Percentiles rank a stretch among this genome's conserved stretches.
phyloP scores from a whole-genome alignment of 305 asterid species.

The Nicotiana rustica region DNA sequence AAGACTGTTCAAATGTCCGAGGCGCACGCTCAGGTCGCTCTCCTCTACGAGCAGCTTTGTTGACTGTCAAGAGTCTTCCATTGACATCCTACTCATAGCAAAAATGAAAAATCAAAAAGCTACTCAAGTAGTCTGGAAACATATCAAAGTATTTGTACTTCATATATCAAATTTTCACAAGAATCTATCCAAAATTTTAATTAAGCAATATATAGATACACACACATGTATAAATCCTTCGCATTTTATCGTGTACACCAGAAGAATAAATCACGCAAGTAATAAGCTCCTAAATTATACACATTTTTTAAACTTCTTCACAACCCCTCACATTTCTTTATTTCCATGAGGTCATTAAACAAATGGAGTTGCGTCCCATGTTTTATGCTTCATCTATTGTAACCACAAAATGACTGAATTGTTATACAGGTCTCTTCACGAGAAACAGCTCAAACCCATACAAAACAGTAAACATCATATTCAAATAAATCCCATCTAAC shows the following conservation, averaged over 20 bases:
- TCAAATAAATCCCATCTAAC: background rate
- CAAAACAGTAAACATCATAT: background rate
- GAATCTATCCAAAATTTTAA: background rate
- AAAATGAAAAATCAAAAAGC: background rate
- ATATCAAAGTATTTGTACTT: background rate
- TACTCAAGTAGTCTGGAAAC: background rate
- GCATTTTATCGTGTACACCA: background rate
- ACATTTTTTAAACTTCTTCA: background rate
- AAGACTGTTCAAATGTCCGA: slow-evolving; percentile 54
- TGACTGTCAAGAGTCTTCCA: slow-evolving; percentile 80
- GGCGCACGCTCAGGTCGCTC: slow-evolving; percentile 72
- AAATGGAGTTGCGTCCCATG: background rate
- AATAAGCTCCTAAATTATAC: background rate
- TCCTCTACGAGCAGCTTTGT: slow-evolving; percentile 87
- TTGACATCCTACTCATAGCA: slow-evolving; percentile 64
- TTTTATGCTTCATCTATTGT: background rate
- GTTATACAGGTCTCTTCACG: background rate
- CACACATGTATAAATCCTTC: background rate
- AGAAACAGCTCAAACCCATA: background rate
- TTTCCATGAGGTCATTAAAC: no score
- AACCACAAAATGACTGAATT: background rate
- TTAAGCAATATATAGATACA: background rate
- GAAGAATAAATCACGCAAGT: background rate
- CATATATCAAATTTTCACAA: background rate
- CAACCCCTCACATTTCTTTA: background rate